Conservation (phyloP, 1,284 basidiomycete genomes). For the Mycosarcoma mackinlayi region DNA sequence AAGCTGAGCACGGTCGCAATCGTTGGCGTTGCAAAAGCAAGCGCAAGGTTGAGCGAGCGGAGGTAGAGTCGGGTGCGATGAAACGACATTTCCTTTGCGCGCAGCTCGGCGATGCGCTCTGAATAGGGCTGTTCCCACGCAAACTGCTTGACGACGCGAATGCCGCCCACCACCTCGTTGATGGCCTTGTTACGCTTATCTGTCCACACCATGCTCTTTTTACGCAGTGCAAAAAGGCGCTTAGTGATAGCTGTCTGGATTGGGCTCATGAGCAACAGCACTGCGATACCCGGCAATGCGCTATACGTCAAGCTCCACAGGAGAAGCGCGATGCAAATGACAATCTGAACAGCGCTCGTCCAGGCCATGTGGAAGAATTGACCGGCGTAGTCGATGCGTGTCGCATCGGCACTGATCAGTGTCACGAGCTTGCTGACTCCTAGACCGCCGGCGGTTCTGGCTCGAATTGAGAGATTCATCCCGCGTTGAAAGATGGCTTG, state of each 20-base stretch:
- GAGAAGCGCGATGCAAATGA: slow-evolving; percentile 40
- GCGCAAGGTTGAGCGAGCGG: slow-evolving; percentile 44
- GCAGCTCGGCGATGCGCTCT: slow-evolving; percentile 72
- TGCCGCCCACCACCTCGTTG: slow-evolving; percentile 47
- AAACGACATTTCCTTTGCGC: slow-evolving; percentile 72
- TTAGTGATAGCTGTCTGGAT: slow-evolving; percentile 42
- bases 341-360: slow-evolving; percentile 40
- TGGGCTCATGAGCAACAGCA: slow-evolving; percentile 71
- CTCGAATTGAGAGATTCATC: slow-evolving; percentile 30
- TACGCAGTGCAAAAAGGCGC: slow-evolving; percentile 44
- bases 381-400: slow-evolving; percentile 45
- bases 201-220: slow-evolving; percentile 36
- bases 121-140: slow-evolving; percentile 56
- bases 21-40: slow-evolving; percentile 47
- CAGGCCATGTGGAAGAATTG: slow-evolving; percentile 51
- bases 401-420: slow-evolving; percentile 73
- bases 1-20: slow-evolving; percentile 51
- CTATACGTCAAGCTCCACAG: slow-evolving; percentile 59
- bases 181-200: slow-evolving; percentile 29
- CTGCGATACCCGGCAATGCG: slow-evolving; percentile 45
- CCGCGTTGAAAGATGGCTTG: slow-evolving; percentile 42
- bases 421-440: slow-evolving; percentile 78
- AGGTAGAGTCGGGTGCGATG: slow-evolving; percentile 53
- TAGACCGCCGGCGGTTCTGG: slow-evolving; percentile 31
- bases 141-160: slow-evolving; percentile 55